Conservation (phyloP, 2,329 filamentous ascomycete species). For the Xylariaceae sp. region DNA sequence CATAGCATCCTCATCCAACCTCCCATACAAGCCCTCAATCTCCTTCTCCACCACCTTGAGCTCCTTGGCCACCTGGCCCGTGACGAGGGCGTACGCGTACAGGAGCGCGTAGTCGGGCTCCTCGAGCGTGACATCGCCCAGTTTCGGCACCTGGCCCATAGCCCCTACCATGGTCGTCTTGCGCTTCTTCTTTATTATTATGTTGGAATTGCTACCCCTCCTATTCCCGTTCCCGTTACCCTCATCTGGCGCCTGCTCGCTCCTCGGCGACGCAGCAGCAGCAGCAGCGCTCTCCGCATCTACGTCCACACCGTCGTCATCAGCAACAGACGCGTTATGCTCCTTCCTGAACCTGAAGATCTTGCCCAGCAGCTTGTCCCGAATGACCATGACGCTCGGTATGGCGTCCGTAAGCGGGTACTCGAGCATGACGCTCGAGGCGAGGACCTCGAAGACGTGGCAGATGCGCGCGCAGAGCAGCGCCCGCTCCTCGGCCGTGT, state of each 20-base stretch:
- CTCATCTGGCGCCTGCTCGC: too few species aligned
- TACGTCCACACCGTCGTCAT: conserved; percentile 13
- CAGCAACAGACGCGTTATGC: conserved; percentile 41
- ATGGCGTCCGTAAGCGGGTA: conserved; percentile 88
- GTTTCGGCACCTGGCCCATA: conserved; percentile 21
- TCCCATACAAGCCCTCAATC: conserved; percentile 58
- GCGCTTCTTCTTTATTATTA: too few species aligned
- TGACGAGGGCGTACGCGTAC: conserved; percentile 80
- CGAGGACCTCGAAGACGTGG: conserved; percentile 80
- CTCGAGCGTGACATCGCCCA: conserved; percentile 42
- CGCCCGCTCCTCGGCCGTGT: conserved; percentile 71
- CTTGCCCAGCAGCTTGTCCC: conserved; percentile 79
- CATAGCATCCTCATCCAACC: conserved; percentile 55
- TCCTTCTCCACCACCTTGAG: conserved; percentile 55
- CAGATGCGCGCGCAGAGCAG: conserved; percentile 84
- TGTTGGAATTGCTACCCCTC: too few species aligned
- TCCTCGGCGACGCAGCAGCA: conserved; percentile 3
- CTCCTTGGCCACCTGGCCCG: conserved; percentile 61
- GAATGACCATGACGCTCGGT: conserved; percentile 72
- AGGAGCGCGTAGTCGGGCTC: conserved; percentile 85
- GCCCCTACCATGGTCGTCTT: conserved; percentile 17
- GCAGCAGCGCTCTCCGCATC: conserved; percentile 12
- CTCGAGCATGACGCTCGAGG: conserved; percentile 88
- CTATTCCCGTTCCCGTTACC: too few species aligned
- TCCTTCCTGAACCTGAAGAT: conserved; percentile 81